A percentile compares a stretch with the other conserved stretches of the same genome.
These are phyloP conservation scores for Trichoderma arundinaceum DNA, from an alignment of 2,329 filamentous ascomycete species.

Conservation along the genomic window DNA sequence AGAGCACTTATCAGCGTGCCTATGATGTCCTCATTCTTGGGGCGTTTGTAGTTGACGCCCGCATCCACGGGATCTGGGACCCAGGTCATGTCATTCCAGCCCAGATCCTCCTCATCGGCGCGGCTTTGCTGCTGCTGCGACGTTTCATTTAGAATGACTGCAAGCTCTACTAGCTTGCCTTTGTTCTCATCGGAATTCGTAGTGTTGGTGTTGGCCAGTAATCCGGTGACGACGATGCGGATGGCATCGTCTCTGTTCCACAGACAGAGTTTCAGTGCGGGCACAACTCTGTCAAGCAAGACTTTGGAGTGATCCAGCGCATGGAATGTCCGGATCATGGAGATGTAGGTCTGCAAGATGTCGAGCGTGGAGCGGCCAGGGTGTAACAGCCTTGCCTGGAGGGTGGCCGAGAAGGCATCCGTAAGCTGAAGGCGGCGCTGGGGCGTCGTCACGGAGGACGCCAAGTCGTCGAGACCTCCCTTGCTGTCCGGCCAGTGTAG, in stretches of 20 bases:
- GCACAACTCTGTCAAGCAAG: constrained; percentile 74
- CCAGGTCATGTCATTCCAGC: constrained; percentile 95
- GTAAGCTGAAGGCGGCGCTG: constrained; percentile 73
- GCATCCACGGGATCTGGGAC: constrained; percentile 91
- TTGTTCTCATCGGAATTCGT: constrained; percentile 53
- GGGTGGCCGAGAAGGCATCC: constrained; percentile 67
- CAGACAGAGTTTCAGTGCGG: constrained; percentile 75
- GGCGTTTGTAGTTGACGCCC: constrained; percentile 87
- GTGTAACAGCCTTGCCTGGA: constrained; percentile 72
- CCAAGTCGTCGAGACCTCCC: constrained; percentile 75
- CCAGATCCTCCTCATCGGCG: constrained; percentile 71
- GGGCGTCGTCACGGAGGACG: constrained; percentile 70
- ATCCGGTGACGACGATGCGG: constrained; percentile 74
- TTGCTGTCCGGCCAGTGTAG: constrained; percentile 74
- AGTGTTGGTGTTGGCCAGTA: constrained; percentile 67
- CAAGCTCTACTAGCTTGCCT: constrained; percentile 68
- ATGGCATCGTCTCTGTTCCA: constrained; percentile 79
- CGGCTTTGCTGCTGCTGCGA: constrained; percentile 59
- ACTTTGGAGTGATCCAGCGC: constrained; percentile 78
- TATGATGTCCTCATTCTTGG: constrained; percentile 88
- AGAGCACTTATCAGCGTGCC: constrained; percentile 87
- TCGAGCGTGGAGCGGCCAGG: constrained; percentile 77
- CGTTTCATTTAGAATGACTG: constrained; percentile 67
- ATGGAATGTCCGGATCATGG: constrained; percentile 78
- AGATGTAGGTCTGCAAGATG: constrained; percentile 78